Evolutionary conservation across 495 filamentous ascomycete genomes (phyloP), one percentile per base, ranked within the genome.

Genomic region (Apiosordaria backusii): DNA sequence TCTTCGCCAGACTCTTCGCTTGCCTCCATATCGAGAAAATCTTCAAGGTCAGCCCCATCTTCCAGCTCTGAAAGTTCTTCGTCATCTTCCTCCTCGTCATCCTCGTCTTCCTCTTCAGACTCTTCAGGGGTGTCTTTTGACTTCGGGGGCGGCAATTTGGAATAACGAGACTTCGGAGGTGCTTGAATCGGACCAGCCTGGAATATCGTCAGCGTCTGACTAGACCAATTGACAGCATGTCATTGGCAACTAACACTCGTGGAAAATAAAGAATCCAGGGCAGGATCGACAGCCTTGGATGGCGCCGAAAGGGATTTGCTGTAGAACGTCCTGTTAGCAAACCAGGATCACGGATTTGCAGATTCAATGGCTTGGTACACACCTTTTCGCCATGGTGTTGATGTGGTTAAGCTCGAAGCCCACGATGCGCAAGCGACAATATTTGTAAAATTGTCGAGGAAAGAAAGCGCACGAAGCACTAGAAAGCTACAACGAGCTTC

Each of bases 231-330:
- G 25, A 4, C 16, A 24, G 19, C 19, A 21, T 16, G n/a, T 18
- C 53, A 82, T 85, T 74, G 80, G 90, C 90, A 52, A 85, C 90
- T 77, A 81, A 95, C 92, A 80, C 91, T 94, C 26, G 85, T 81
- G 27, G 89, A 83, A 77, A 97, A 97, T 25, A 97, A 83, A 59
- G 90, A 89, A 67, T 90, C 87, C 68, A 97, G 72, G 62, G 82
- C 78, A 67, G 91, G 89, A 79, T 97, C 91, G 68, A 96, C 82
- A 67, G 84, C 80, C 71, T 82, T 82, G 57, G 74, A 74, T 0
- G 78, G 72, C 61, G 76, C 81, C 52, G 70, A 59, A 29, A 59
- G 61, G 24, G 67, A 64, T 66, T 75, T 79, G 65, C 78, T 82
- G 53, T 3, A 60, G 16, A 64, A 5, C 19, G 22, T 4, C 26